Base-by-base conservation (phyloP, 169 alveolate species). In the Plasmodium gonderi region DNA sequence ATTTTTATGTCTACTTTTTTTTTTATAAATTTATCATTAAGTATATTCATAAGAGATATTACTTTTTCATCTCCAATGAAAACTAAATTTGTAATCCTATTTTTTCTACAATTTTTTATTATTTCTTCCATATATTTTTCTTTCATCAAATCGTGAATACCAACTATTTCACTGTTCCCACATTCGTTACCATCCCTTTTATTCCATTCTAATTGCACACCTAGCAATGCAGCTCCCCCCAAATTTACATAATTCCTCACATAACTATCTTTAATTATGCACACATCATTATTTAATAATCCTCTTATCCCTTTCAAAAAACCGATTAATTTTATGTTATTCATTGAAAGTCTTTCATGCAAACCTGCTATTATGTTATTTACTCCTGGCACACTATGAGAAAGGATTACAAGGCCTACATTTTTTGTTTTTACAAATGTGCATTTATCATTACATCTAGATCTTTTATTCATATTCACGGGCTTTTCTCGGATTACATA, bases 61-160 rank as follows among this genome's bases (percentile, higher is more conserved):
- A 81, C 91, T 26, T 81, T 67, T 81, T 81, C 91, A 81, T 81
- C 91, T 40, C 91, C 91, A 2, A 81, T 81, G 9, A 81, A 81
- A 11, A 81, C 91, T 67, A 81, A 81, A 47, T 81, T 42, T 0
- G 31, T 65, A 0, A 81, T 81, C n/a, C 17, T 67, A 31, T 81
- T 81, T 6, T 81, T 26, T 67, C 36, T 45, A 44, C 91, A 81
- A 17, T 26, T 67, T n/a, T 23, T 29, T 3, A 81, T 36, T 40
- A 81, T 81, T 44, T 81, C 49, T 3, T 42, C 2, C 3, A 67
- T 44, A 11, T 44, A 9, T 11, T 81, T 42, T 36, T 67, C 79
- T n/a, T 81, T 36, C 17, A 67, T 14, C 3, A 81, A 47, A 72
- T 81, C 54, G 17, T 64, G 20, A 26, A 81, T 36, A 29, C 54